Percentiles rank a stretch among this genome's conserved stretches.
phyloP scores from a whole-genome alignment of 2,329 filamentous ascomycete species.

The Cordyceps pruinosa region DNA sequence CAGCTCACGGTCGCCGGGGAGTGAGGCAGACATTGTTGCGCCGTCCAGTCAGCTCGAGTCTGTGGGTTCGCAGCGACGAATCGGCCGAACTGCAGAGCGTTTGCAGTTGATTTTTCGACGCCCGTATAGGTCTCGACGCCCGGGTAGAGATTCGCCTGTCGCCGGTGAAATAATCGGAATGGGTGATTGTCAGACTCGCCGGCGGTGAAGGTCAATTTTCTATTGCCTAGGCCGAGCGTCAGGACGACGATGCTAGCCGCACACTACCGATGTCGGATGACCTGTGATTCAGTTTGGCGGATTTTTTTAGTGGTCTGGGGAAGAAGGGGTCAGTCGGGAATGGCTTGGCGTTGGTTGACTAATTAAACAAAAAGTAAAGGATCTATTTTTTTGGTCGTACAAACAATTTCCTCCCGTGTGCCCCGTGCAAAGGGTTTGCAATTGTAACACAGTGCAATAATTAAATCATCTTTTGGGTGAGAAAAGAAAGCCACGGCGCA shows the following conservation, averaged over 20 bases:
- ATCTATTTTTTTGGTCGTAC: no score
- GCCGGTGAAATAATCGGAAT: neutral
- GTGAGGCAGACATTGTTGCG: conserved; percentile 53
- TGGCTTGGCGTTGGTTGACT: neutral
- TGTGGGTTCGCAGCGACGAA: neutral
- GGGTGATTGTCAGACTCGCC: neutral
- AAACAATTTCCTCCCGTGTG: neutral
- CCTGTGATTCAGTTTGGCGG: neutral
- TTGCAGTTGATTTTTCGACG: neutral
- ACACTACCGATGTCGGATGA: conserved; percentile 11
- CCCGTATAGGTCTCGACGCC: neutral
- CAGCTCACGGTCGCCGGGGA: conserved; percentile 68
- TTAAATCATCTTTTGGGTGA: no score
- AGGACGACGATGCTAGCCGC: conserved; percentile 4
- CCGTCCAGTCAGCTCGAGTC: neutral
- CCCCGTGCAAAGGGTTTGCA: no score
- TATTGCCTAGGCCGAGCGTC: neutral
- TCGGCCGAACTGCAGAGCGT: neutral
- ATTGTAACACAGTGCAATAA: no score
- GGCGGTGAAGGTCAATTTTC: conserved; percentile 2
- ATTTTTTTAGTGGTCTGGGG: conserved; percentile 7
- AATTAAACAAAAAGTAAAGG: neutral
- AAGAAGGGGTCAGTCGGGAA: neutral
- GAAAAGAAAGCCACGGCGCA: neutral
- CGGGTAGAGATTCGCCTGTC: neutral